Evolutionary conservation across 2,329 filamentous ascomycete species (phyloP), one percentile per base, ranked within the genome.

Genomic region (Eutypa lata): DNA sequence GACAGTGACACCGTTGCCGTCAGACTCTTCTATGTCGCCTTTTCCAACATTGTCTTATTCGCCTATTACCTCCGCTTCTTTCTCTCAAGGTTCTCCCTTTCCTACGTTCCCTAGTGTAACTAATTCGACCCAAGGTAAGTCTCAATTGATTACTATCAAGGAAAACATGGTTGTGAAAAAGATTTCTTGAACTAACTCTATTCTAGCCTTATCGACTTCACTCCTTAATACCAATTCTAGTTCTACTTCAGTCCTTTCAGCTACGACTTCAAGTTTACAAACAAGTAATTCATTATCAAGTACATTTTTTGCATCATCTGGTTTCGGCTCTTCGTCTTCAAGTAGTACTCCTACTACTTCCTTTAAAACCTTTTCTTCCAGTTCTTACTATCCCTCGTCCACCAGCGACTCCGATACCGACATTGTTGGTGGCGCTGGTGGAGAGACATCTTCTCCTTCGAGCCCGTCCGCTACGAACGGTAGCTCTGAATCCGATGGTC

Each of bases 41-140:
- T 67, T 67, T 63, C 65, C 65, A 49, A 65, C 65, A 7, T 56
- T 66, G 51, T 66, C 65, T 56, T 68, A 66, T 58, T 58, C 62
- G 51, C 58, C 63, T 57, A 58, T 67, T 55, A 63, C 65, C 47
- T 63, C 64, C 63, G 54, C 64, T 68, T 64, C 57, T 67, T 68
- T 63, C 53, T 64, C 65, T 50, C 53, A 56, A 44, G 51, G 58
- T 54, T 58, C 62, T 45, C 56, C 54, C 56, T 68, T 66, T 51
- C 62, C 64, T 58, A 61, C 65, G 37, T 51, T 65, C 53, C 48
- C 59, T 58, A 59, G 63, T 52, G 54, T 61, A 53, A 62, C 60
- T 19, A 66, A 68, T 55, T 61, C 63, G 53, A 65, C 60, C 50
- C 53, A 58, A 61, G 54, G 59, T 61, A 14, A 22, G 56, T 57